A percentile compares a stretch with the other conserved stretches of the same genome.
Evolutionary conservation across 2,329 filamentous ascomycete species (phyloP).

Genomic region (Stagonosporopsis tanaceti): DNA sequence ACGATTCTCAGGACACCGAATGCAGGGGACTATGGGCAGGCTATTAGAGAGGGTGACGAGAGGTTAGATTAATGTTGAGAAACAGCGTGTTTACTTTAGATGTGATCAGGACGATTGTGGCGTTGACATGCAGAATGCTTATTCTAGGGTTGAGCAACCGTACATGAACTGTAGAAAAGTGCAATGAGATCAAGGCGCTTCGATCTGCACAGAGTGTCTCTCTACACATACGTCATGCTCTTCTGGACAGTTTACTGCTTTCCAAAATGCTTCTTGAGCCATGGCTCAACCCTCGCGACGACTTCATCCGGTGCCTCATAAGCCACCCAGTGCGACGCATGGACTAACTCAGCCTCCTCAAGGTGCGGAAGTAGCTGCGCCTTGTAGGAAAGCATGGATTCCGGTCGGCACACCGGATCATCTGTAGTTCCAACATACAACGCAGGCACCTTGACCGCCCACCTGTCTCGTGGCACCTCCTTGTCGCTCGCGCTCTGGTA

Average conservation of each 20-base stretch:
- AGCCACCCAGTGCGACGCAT: conserved; percentile 48
- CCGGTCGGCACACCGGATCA: conserved; percentile 48
- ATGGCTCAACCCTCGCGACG: conserved; percentile 24
- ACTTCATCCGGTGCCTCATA: conserved; percentile 48
- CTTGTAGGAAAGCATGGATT: conserved; percentile 37
- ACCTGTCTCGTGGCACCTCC: conserved; percentile 27
- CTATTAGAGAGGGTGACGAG: conserved; percentile 48
- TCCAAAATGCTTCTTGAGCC: conserved; percentile 28
- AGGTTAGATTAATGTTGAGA: conserved; percentile 16
- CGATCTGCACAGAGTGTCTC: neutral
- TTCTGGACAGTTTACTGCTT: neutral
- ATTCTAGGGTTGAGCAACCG: neutral
- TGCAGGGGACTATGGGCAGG: conserved; percentile 76
- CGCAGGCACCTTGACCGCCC: conserved; percentile 47
- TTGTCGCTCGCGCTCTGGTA: conserved; percentile 40
- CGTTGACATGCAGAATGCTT: neutral
- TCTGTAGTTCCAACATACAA: conserved; percentile 47
- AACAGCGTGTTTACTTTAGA: neutral
- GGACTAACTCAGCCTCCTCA: conserved; percentile 40
- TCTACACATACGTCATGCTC: neutral
- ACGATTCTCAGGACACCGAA: conserved; percentile 77
- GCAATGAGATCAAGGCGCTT: neutral
- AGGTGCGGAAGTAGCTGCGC: conserved; percentile 42
- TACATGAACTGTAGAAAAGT: neutral
- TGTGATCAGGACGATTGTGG: neutral